Base-by-base conservation (phyloP, 306 rosid species). In the Malus fusca region DNA sequence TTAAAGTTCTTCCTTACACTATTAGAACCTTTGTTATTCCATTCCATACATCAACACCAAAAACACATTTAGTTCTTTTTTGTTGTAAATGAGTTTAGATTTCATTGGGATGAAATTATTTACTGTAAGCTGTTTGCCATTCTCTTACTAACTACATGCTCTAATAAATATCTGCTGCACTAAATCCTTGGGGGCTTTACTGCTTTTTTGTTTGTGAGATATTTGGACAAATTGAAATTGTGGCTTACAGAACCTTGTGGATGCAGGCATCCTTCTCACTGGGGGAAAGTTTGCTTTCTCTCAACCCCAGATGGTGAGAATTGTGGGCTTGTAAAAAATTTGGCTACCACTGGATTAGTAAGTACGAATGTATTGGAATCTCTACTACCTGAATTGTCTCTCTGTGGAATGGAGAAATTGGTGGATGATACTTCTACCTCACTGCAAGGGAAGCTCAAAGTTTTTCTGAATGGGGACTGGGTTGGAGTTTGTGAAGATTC, bases 261-360 rank as follows among this genome's bases (percentile, higher is more conserved):
- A 44, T 88, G 85, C 92, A 96, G 99, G 86, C 99, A 96, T 86
- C 98, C 99, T 80, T 96, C 99, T 65, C 99, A 92, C 78, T 96
- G 98, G 99, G 99, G 99, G 7, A 92, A 89, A 84, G 97, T 96
- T 70, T 96, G 99, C 81, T 92, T 90, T 79, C 90, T 96, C 64
- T 92, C 98, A 61, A 96, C 99, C 67, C 97, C 98, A 0, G 99
- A 96, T 68, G 99, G 99, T 75, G 99, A 96, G 89, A 96, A 96
- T 81, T 96, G 99, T 83, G 99, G 99, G 28, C 92, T 96, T 6
- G 91, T 96, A n/a, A 96, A 96, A 77, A 96, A 96, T 81, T 73
- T 96, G 84, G 84, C 96, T 60, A 85, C 89, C 64, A 96, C 99
- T 1, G 98, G 96, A 37, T 84, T 96, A 25, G 99, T 96, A 35